These are phyloP conservation scores for Ogataea polymorpha DNA, from an alignment of 805 yeast species.

Conservation along the genomic window DNA sequence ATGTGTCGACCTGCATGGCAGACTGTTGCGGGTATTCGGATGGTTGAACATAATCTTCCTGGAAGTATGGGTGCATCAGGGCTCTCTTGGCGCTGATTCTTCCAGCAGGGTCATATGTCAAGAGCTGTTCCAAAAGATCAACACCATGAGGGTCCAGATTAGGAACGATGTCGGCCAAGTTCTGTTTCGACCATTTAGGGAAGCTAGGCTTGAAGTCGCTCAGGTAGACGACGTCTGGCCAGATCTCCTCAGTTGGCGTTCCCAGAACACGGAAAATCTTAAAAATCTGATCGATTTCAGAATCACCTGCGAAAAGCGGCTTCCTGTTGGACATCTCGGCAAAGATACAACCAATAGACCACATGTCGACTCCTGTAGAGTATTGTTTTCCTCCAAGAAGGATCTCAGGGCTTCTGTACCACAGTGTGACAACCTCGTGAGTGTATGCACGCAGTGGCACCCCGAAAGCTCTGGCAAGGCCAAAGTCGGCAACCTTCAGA, in stretches of 20 bases:
- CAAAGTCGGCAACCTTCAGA: constrained; percentile 87
- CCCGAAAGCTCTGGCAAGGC: constrained; percentile 95
- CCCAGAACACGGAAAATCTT: constrained; percentile 90
- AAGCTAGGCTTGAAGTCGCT: constrained; percentile 93
- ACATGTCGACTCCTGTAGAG: constrained; percentile 97
- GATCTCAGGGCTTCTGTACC: constrained; percentile 98
- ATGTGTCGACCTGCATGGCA: constrained; percentile 36
- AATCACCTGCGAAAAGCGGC: constrained; percentile 95
- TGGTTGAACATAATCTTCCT: constrained; percentile 40
- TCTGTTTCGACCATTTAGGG: constrained; percentile 83
- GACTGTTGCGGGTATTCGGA: constrained; percentile 34
- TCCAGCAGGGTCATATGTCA: constrained; percentile 89
- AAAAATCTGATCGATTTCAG: constrained; percentile 95
- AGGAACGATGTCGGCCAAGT: constrained; percentile 70
- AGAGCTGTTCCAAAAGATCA: constrained; percentile 72
- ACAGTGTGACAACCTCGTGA: constrained; percentile 95
- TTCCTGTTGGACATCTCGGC: constrained; percentile 97
- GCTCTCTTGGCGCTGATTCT: constrained; percentile 95
- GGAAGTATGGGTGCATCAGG: constrained; percentile 81
- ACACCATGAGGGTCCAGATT: constrained; percentile 79
- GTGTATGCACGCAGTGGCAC: constrained; percentile 96
- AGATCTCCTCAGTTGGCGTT: constrained; percentile 85
- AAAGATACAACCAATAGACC: constrained; percentile 97
- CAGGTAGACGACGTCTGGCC: constrained; percentile 91
- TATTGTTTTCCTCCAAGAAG: constrained; percentile 94